phyloP scores from a whole-genome alignment of 2,329 filamentous ascomycete species.

The Fusarium redolens region DNA sequence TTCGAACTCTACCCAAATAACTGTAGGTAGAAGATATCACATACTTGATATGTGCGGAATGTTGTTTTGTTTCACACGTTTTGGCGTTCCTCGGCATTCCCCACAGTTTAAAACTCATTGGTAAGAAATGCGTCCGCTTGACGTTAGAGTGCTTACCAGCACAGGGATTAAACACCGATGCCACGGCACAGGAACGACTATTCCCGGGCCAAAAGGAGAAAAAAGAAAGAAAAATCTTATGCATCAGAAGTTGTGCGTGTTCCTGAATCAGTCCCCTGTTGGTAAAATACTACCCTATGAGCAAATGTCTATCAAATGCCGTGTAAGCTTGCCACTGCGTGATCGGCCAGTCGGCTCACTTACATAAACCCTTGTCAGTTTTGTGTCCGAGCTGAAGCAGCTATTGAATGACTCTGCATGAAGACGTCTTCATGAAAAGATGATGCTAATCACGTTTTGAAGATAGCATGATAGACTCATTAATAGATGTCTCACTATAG shows the following conservation, averaged over 20 bases:
- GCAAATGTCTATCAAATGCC: not conserved
- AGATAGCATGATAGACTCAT: not conserved
- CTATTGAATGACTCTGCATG: not conserved
- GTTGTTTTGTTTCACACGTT: conserved; percentile 8
- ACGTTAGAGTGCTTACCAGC: conserved; percentile 16
- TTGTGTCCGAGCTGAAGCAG: not conserved
- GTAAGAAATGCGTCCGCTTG: not conserved
- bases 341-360: not conserved
- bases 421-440: not conserved
- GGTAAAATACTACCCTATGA: not conserved
- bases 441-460: not conserved
- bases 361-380: conserved; percentile 1
- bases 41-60: not conserved
- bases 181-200: not conserved
- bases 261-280: not conserved
- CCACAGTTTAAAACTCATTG: not conserved
- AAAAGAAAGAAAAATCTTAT: not conserved
- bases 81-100: conserved; percentile 3
- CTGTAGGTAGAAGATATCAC: not conserved
- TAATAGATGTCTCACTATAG: not conserved
- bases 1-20: not conserved
- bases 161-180: conserved; percentile 9
- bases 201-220: not conserved
- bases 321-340: not conserved
- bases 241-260: not conserved